A percentile compares a stretch with the other conserved stretches of the same genome.
Evolutionary conservation across 208 protist genomes (phyloP).

Genomic region (Wallacemonas sp.): DNA sequence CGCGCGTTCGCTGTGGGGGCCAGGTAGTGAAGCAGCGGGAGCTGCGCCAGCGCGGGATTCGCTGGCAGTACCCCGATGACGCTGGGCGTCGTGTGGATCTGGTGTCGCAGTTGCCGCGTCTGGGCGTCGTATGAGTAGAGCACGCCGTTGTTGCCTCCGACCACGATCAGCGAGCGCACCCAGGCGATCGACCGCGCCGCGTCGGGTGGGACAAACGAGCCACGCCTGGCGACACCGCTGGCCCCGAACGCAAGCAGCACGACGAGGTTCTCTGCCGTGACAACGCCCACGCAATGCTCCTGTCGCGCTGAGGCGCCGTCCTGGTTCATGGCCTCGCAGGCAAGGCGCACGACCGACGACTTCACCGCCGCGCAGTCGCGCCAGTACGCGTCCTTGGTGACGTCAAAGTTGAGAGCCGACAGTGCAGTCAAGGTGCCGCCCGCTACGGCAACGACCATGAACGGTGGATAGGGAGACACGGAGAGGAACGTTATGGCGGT

Average conservation of each 20-base stretch:
- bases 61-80: not conserved
- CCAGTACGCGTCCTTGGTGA: conserved; percentile 1
- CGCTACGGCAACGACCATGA: conserved; percentile 5
- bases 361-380: not conserved
- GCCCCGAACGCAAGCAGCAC: not conserved
- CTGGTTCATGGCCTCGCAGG: conserved; percentile 11
- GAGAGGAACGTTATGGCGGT: conserved; percentile 11
- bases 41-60: not conserved
- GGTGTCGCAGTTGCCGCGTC: conserved; percentile 4
- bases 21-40: conserved; percentile 1
- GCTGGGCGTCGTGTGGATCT: not conserved
- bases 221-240: not conserved
- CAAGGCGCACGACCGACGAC: not conserved
- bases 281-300: not conserved
- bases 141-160: not conserved
- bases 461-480: conserved; percentile 1
- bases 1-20: not conserved
- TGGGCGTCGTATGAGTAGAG: conserved; percentile 9
- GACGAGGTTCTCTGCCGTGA: not conserved
- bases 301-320: not conserved
- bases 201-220: not conserved
- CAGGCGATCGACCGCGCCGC: not conserved
- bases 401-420: conserved; percentile 6
- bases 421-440: conserved; percentile 2
- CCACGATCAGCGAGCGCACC: conserved; percentile 3